Conservation (phyloP, 1,284 basidiomycete species). For the Leccinum griseonigrum region DNA sequence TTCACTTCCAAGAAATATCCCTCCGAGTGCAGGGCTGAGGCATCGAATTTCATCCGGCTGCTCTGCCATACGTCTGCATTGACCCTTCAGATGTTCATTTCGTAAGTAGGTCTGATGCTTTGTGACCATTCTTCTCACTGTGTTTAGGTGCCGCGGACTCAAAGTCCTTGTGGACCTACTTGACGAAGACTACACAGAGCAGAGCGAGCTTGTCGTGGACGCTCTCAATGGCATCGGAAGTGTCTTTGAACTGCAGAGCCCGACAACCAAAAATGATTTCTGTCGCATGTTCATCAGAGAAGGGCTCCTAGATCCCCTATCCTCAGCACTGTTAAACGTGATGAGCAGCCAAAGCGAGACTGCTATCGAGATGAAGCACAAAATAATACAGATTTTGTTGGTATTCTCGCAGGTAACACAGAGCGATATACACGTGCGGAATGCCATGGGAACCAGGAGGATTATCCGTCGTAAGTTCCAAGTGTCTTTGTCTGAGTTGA, state of each 20-base stretch:
- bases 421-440: constrained; percentile 88
- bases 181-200: constrained; percentile 92
- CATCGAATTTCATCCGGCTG: constrained; percentile 91
- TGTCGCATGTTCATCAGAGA: constrained; percentile 98
- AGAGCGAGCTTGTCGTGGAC: constrained; percentile 88
- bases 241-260: constrained; percentile 93
- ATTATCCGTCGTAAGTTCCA: constrained; percentile 78
- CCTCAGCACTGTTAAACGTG: constrained; percentile 85
- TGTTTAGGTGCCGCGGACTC: constrained; percentile 82
- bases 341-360: constrained; percentile 71
- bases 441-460: constrained; percentile 86
- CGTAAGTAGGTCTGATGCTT: constrained; percentile 51
- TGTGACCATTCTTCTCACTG: constrained; percentile 3
- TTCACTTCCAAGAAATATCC: constrained; percentile 96
- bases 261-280: constrained; percentile 97
- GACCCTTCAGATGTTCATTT: constrained; percentile 97
- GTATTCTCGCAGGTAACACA: constrained; percentile 96
- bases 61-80: constrained; percentile 91
- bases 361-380: constrained; percentile 75
- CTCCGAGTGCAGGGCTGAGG: constrained; percentile 91
- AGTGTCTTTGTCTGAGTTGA: constrained; percentile 1
- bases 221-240: constrained; percentile 93
- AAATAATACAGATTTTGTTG: constrained; percentile 87
- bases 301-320: constrained; percentile 90
- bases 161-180: constrained; percentile 93